Conservation (phyloP, 352 stramenopile species). For the Globisporangium spiculum region DNA sequence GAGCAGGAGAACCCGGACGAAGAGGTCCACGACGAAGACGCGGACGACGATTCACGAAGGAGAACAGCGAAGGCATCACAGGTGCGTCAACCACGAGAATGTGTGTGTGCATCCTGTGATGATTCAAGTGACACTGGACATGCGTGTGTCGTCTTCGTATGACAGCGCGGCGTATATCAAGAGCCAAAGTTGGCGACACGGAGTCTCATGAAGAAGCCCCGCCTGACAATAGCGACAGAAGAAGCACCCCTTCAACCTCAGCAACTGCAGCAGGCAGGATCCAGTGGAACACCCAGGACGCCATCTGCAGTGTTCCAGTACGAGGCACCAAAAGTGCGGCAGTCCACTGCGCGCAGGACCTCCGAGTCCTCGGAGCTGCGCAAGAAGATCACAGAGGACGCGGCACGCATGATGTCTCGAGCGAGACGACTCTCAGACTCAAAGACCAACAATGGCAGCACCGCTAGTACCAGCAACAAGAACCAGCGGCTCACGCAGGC, state of each 20-base stretch:
- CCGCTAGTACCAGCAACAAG: conserved; percentile 11
- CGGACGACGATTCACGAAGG: conserved; percentile 35
- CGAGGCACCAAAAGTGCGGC: conserved; percentile 43
- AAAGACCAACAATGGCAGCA: background rate
- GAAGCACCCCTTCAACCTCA: background rate
- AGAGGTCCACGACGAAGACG: conserved; percentile 66
- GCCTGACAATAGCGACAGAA: conserved; percentile 5
- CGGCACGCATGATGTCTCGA: conserved; percentile 38
- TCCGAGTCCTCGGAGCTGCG: conserved; percentile 60
- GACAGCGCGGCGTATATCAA: conserved; percentile 22
- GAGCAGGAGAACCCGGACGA: conserved; percentile 78
- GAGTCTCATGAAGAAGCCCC: conserved; percentile 18
- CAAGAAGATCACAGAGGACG: conserved; percentile 48
- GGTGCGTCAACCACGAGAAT: conserved; percentile 7
- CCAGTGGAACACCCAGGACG: conserved; percentile 4
- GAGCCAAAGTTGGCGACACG: conserved; percentile 24
- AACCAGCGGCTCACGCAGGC: conserved; percentile 54
- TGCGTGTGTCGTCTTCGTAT: background rate
- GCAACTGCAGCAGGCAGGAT: background rate
- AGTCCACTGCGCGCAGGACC: conserved; percentile 59
- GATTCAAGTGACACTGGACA: background rate
- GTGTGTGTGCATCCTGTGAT: background rate
- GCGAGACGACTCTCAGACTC: conserved; percentile 16
- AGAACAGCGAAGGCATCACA: conserved; percentile 22
- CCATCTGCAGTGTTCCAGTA: conserved; percentile 21